Evolutionary conservation across 192 early-diverging fungal species (phyloP), one percentile per base, ranked within the genome.

Genomic region (Phycomyces nitens): DNA sequence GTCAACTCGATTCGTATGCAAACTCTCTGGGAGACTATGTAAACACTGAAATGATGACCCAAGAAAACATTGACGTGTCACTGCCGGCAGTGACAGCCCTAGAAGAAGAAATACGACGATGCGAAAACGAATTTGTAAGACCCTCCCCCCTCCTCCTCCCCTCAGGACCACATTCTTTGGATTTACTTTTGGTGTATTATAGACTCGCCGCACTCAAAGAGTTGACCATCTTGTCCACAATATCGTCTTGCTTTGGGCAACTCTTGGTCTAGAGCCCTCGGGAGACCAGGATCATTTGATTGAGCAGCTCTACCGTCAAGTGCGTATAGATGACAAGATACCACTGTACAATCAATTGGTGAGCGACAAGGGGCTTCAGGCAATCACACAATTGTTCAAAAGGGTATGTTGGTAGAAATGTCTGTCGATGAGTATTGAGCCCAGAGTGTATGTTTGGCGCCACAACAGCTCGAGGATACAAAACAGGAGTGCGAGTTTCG

Each of bases 71-170:
- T 5, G 61, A 73, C 23, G 71, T 73, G 10, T 73, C 71, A 10
- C 24, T 56, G 22, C 41, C 55, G 16, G 57, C 65, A 12, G 34
- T 73, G 1, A 51, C 41, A 27, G 51, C 56, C 4, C 27, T 73
- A 47, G 65, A 73, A 27, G 60, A 73, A 50, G 71, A 68, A 67
- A 58, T 68, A 23, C 15, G 49, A 44, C 65, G 60, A 42, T 67
- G 61, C 41, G 56, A 68, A 64, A 29, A 53, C 7, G 71, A 73
- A 64, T 73, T 67, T 59, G 61, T 71, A 56, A 56, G 34, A 23
- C 27, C 29, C 12, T 60, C 7, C 29, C 2, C 7, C 29, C 2
- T 34, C 29, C n/a, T n/a, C n/a, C n/a, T n/a, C n/a, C n/a, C n/a
- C n/a, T n/a, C n/a, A n/a, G n/a, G n/a, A n/a, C n/a, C n/a, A n/a